Evolutionary conservation across 1,139 yeast species (phyloP).

Genomic region (Ogataea hybrid): DNA sequence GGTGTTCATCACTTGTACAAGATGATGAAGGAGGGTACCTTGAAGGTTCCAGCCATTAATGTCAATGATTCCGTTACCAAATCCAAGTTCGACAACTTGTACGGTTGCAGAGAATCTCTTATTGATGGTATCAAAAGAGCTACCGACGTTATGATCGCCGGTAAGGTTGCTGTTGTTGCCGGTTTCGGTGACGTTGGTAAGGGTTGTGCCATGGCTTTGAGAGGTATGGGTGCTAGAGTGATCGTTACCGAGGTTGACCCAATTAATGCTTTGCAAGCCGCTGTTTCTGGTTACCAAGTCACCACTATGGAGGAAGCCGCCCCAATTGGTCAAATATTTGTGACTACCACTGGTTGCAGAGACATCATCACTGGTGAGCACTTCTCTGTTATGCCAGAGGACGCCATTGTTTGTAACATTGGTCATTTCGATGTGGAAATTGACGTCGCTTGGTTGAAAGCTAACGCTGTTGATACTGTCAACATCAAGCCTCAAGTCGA

Average conservation of each 20-base stretch:
- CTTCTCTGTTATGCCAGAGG: slow-evolving; percentile 95
- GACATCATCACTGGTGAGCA: slow-evolving; percentile 92
- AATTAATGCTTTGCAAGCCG: slow-evolving; percentile 99
- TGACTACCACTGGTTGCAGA: slow-evolving; percentile 99
- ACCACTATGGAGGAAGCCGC: slow-evolving; percentile 96
- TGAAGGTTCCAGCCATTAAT: slow-evolving; percentile 99
- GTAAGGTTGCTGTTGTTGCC: slow-evolving; percentile 98
- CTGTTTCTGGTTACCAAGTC: slow-evolving; percentile 99
- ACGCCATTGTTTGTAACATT: slow-evolving; percentile 99
- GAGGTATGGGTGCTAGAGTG: slow-evolving; percentile 99
- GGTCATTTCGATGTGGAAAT: slow-evolving; percentile 99
- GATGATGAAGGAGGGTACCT: slow-evolving; percentile 84
- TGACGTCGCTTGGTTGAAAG: slow-evolving; percentile 98
- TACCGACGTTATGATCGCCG: slow-evolving; percentile 99
- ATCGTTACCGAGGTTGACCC: slow-evolving; percentile 98
- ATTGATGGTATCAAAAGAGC: slow-evolving; percentile 99
- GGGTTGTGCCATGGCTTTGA: slow-evolving; percentile 99
- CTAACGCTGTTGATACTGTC: slow-evolving; percentile 83
- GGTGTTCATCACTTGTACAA: slow-evolving; percentile 99
- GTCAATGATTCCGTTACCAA: slow-evolving; percentile 99
- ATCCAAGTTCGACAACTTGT: slow-evolving; percentile 98
- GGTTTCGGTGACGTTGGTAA: slow-evolving; percentile 99
- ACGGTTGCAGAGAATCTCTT: slow-evolving; percentile 99
- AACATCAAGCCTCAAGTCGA: slow-evolving; percentile 99
- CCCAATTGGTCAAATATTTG: slow-evolving; percentile 92